Evolutionary conservation across 2,329 filamentous ascomycete genomes (phyloP), one percentile per base, ranked within the genome.

Genomic region (Chaetomium olivaceum): DNA sequence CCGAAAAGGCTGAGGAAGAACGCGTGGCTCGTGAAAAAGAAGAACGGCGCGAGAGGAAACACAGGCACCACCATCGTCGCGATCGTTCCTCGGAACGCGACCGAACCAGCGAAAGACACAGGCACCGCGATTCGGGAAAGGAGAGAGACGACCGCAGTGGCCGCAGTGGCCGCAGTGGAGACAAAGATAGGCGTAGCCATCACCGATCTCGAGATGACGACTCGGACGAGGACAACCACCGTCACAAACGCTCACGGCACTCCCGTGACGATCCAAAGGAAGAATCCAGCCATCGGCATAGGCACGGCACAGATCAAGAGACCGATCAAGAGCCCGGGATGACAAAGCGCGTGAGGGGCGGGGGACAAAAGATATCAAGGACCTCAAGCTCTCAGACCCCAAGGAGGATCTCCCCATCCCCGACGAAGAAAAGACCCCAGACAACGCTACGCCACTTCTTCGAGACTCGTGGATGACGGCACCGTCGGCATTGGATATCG

Each of bases 401-500:
- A 84, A 85, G 66, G 78, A 82, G 61, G 82, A 86, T 64, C 72
- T 83, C 0, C 83, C 83, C 1, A 70, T 83, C 4, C 83, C 82
- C 0, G 80, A 86, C 43, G 83, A 86, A 25, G 82, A 83, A 68
- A 79, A 80, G 39, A 64, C 70, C 4, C 66, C 77, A 3, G 65
- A 72, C 3, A 70, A 72, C 68, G 72, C 68, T 70, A 77, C 74
- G 66, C 74, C 77, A 1, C 73, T 89, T 36, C 84, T 88, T 70
- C 87, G 96, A 69, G 95, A 98, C 76, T 87, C 90, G 0, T 99
- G 96, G 93, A 99, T 99, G 95, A 89, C 93, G 66, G 90, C 90
- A 0, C 93, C 94, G 0, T 91, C 91, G 0, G 87, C 89, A 0
- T 79, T 96, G 43, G 89, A 93, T 61, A 82, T 98, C 64, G 93